Base-by-base conservation (phyloP, 176 grass and related monocot species). In the Metroxylon sagu region DNA sequence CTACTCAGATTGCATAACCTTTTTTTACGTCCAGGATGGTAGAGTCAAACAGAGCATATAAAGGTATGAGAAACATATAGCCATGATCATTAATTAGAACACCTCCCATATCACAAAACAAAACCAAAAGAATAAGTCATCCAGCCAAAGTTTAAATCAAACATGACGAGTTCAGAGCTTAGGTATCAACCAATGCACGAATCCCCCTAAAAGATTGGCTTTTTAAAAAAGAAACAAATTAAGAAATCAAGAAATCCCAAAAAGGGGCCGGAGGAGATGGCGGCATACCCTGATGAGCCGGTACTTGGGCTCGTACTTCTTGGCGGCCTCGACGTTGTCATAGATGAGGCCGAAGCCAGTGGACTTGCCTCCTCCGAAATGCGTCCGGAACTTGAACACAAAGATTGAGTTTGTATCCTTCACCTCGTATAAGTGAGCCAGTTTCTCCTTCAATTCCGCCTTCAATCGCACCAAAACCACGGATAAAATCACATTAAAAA, bases 301-400 rank as follows among this genome's bases (percentile, higher is more conserved):
- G 53, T 66, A 66, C 49, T 66, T 66, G 26, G 64, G 64, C 26
- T 66, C 64, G 53, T 66, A 66, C 50, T 66, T 66, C 7, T 66
- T 66, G 19, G 64, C 64, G 16, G 18, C 53, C 50, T 66, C 64
- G 3, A 66, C 50, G 16, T 49, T 53, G 50, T 66, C 62, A 52
- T 65, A 65, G 62, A 65, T 65, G 48, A 65, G 51, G 16, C 62
- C 62, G 16, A 65, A 65, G 1, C 64, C 64, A n/a, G 64, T 66
- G 16, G 64, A 66, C 23, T 66, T 66, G 16, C 64, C 64, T 53
- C 64, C 64, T 19, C 64, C 64, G 19, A 66, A 66, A 19, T 66
- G 64, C 3, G 64, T 54, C 64, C 64, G 21, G 26, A 66, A 66
- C 50, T 66, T 66, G 25, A 66, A 66, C 26, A 66, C 50, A 15